Evolutionary conservation across 306 rosid species (phyloP).

Genomic region (Boehmeria nivea): DNA sequence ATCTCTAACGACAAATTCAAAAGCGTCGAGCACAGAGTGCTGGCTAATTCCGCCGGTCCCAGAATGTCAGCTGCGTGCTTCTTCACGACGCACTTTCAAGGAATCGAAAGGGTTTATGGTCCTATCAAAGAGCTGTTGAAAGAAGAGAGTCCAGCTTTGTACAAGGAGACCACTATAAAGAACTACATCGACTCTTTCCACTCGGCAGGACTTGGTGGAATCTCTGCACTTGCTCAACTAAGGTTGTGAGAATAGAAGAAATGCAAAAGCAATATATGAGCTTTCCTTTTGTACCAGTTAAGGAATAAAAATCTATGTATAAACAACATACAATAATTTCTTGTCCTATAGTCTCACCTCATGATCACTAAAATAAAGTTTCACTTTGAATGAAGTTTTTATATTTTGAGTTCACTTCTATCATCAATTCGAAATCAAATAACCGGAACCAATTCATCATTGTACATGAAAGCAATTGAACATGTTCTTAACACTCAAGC

Average conservation of each 20-base stretch:
- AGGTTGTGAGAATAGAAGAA: slow-evolving; percentile 1
- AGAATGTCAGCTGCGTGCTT: slow-evolving; percentile 12
- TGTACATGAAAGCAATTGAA: no score
- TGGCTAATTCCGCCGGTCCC: neutral
- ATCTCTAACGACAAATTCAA: slow-evolving; percentile 8
- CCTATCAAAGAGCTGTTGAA: slow-evolving; percentile 11
- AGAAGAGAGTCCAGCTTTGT: slow-evolving; percentile 10
- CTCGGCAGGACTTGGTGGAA: slow-evolving; percentile 1
- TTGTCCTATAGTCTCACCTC: no score
- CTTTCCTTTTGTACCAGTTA: no score
- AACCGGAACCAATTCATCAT: no score
- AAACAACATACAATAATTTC: no score
- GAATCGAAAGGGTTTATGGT: neutral
- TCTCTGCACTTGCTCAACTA: neutral
- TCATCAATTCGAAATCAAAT: no score
- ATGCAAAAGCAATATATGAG: neutral
- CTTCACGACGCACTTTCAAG: slow-evolving; percentile 16
- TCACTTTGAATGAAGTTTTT: no score
- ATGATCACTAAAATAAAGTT: no score
- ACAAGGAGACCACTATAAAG: slow-evolving; percentile 7
- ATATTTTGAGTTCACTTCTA: no score
- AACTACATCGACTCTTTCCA: slow-evolving; percentile 4
- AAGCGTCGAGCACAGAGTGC: slow-evolving; percentile 14
- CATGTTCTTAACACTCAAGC: no score
- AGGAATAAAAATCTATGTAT: no score